Conservation (phyloP, 2,329 filamentous ascomycete genomes). For the Mycogone perniciosa region DNA sequence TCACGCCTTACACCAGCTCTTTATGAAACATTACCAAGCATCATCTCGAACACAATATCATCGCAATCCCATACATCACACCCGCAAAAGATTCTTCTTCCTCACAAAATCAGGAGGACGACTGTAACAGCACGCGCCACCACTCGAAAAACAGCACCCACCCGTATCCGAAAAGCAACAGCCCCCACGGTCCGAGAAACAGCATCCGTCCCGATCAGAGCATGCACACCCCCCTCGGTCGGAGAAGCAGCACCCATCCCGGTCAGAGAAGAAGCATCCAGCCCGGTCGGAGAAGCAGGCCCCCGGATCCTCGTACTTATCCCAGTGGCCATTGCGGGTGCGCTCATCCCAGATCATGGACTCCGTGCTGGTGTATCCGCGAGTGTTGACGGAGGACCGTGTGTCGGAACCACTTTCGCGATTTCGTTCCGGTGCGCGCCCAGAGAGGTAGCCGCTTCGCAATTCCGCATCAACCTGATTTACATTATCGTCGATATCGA, state of each 20-base stretch:
- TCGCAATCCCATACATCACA: too few relatives aligned
- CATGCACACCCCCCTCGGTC: slow-evolving; percentile 13
- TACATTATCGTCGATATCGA: too few relatives aligned
- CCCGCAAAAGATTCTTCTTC: too few relatives aligned
- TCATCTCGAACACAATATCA: too few relatives aligned
- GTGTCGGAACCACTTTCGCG: too few relatives aligned
- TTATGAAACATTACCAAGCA: too few relatives aligned
- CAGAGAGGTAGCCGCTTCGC: not conserved
- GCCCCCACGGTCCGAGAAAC: slow-evolving; percentile 9
- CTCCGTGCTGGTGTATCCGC: slow-evolving; percentile 4
- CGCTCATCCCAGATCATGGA: slow-evolving; percentile 3
- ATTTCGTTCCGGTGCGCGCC: not conserved
- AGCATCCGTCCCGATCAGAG: slow-evolving; percentile 8
- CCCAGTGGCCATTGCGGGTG: not conserved
- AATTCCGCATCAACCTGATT: not conserved
- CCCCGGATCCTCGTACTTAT: not conserved
- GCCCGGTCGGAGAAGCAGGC: slow-evolving; percentile 2
- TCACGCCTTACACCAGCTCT: too few relatives aligned
- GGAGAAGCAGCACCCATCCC: slow-evolving; percentile 9
- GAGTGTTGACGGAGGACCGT: slow-evolving; percentile 3
- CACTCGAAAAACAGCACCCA: slow-evolving; percentile 13
- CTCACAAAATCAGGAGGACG: too few relatives aligned
- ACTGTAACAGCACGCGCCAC: not conserved
- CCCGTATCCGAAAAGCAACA: slow-evolving; percentile 13
- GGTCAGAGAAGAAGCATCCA: slow-evolving; percentile 14